Evolutionary conservation across 116 monocot genomes (phyloP).

Genomic region (Dioscorea cayenensis): DNA sequence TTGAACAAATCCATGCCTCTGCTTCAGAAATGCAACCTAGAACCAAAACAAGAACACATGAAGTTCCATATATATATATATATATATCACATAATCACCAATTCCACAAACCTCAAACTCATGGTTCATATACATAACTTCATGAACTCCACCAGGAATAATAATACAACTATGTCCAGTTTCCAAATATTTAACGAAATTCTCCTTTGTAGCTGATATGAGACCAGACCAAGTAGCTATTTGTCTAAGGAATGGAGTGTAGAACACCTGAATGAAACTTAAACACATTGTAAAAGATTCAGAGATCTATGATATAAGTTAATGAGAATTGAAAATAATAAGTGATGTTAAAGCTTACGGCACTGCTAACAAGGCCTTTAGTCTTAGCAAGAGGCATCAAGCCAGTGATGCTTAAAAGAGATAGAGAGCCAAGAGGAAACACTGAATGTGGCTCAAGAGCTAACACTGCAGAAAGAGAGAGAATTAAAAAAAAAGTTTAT

Average conservation of each 20-base stretch:
- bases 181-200: conserved; percentile 27
- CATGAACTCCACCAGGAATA: conserved; percentile 65
- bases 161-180: conserved; percentile 58
- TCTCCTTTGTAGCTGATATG: conserved; percentile 35
- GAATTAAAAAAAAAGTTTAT: too few relatives aligned
- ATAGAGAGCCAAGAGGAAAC: conserved; percentile 18
- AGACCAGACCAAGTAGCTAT: conserved; percentile 47
- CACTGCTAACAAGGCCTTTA: conserved; percentile 33
- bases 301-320: too few relatives aligned
- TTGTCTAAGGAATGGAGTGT: conserved; percentile 37
- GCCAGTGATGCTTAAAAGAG: conserved; percentile 18
- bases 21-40: conserved; percentile 68
- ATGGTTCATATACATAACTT: conserved; percentile 8
- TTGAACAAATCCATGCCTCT: conserved; percentile 60
- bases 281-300: too few relatives aligned
- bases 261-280: conserved; percentile 17
- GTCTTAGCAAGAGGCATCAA: conserved; percentile 38
- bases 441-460: conserved; percentile 24
- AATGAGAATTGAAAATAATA: too few relatives aligned
- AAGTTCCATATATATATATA: too few relatives aligned
- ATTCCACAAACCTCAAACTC: too few relatives aligned
- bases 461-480: conserved; percentile 7
- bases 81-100: too few relatives aligned
- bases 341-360: conserved; percentile 19
- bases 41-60: not conserved